A percentile compares a stretch with the other conserved stretches of the same genome.
Evolutionary conservation across 495 filamentous ascomycete genomes (phyloP).

Genomic region (Xylaria castorea): DNA sequence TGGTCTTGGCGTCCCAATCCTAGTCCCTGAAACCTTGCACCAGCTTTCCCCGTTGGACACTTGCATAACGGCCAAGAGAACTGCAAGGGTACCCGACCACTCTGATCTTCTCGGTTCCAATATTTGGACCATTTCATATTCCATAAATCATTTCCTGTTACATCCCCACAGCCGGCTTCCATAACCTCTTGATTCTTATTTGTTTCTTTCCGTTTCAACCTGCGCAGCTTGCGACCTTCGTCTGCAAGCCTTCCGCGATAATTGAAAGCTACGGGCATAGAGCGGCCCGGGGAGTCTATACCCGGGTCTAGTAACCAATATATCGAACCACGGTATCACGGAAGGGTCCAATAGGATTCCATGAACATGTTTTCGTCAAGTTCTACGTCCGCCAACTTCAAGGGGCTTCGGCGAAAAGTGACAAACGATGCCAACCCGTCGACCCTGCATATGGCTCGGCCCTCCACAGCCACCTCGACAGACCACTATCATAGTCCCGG

Average conservation of each 20-base stretch:
- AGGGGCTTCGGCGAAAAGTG: constrained; percentile 31
- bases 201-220: constrained; percentile 7
- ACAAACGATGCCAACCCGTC: constrained; percentile 22
- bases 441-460: constrained; percentile 27
- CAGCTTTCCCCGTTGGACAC: constrained; percentile 28
- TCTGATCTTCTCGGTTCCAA: constrained; percentile 41
- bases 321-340: constrained; percentile 25
- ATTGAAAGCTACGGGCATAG: constrained; percentile 29
- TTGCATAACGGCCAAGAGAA: constrained; percentile 42
- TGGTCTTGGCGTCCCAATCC: constrained; percentile 18
- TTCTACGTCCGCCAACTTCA: constrained; percentile 30
- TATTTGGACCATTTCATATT: constrained; percentile 39
- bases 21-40: constrained; percentile 9
- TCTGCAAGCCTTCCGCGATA: constrained; percentile 37
- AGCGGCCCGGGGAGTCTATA: constrained; percentile 28
- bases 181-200: constrained; percentile 21
- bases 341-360: constrained; percentile 8
- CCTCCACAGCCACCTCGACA: constrained; percentile 28
- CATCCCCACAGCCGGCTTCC: constrained; percentile 37
- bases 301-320: constrained; percentile 31
- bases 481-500: constrained; percentile 35
- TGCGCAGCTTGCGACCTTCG: constrained; percentile 10
- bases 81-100: constrained; percentile 37
- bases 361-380: constrained; percentile 37
- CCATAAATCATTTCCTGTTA: constrained; percentile 38